Evolutionary conservation across 805 yeast genomes (phyloP).

Genomic region (Saccharomycopsis fodiens): DNA sequence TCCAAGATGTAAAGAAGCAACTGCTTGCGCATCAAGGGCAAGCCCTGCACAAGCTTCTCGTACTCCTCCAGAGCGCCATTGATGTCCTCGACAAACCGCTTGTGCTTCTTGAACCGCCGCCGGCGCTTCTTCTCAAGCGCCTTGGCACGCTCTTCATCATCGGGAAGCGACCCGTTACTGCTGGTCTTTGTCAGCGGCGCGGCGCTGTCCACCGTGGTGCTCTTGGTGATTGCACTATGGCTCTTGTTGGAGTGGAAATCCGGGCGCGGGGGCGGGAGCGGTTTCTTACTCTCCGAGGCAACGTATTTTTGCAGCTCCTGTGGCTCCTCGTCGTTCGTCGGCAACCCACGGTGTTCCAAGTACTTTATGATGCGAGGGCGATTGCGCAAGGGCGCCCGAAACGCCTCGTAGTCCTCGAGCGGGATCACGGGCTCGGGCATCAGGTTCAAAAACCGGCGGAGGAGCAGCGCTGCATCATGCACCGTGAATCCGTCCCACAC

Average conservation of each 20-base stretch:
- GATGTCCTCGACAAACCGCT: conserved; percentile 55
- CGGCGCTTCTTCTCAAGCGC: conserved; percentile 28
- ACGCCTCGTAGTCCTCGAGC: conserved; percentile 60
- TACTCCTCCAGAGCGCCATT: conserved; percentile 65
- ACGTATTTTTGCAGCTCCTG: background rate
- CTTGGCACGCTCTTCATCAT: conserved; percentile 23
- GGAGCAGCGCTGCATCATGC: conserved; percentile 91
- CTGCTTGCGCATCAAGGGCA: conserved; percentile 77
- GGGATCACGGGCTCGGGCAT: conserved; percentile 93
- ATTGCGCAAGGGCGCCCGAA: conserved; percentile 63
- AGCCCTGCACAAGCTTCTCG: conserved; percentile 53
- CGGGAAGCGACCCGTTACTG: background rate
- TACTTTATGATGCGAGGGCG: conserved; percentile 61
- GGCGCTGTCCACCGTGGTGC: background rate
- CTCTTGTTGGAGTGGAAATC: background rate
- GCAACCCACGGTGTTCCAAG: conserved; percentile 49
- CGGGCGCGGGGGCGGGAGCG: conserved; percentile 7
- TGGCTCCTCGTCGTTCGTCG: conserved; percentile 6
- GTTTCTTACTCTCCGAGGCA: conserved; percentile 1
- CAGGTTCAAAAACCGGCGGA: conserved; percentile 78
- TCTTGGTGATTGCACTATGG: no score
- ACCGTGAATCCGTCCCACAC: conserved; percentile 92
- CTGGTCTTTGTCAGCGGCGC: background rate
- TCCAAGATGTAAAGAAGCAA: conserved; percentile 81
- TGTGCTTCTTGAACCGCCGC: conserved; percentile 42